phyloP scores from a whole-genome alignment of 768 basidiomycete species.

The Auricularia sp. region DNA sequence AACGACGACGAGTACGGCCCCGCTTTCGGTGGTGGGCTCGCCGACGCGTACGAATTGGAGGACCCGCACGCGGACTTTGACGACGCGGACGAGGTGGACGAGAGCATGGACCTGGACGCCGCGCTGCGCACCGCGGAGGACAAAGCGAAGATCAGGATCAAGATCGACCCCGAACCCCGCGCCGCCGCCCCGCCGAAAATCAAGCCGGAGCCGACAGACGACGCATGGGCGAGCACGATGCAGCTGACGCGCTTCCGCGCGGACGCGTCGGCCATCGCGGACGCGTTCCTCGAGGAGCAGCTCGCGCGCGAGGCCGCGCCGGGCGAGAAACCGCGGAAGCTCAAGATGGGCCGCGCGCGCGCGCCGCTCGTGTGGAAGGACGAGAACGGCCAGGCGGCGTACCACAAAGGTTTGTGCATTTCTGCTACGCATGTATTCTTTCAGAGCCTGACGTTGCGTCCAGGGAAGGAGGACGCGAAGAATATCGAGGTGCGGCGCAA shows the following conservation, averaged over 20 bases:
- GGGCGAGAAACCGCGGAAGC: neutral
- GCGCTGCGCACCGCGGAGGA: constrained; percentile 2
- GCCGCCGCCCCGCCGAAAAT: neutral
- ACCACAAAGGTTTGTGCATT: neutral
- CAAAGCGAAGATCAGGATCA: constrained; percentile 1
- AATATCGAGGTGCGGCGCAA: constrained; percentile 6
- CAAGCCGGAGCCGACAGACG: constrained; percentile 1
- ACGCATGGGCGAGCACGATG: constrained; percentile 1
- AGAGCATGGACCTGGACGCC: constrained; percentile 6
- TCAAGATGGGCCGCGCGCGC: constrained; percentile 1
- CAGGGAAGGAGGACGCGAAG: constrained; percentile 5
- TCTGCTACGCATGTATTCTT: neutral
- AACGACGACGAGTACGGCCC: neutral
- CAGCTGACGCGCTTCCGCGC: constrained; percentile 7
- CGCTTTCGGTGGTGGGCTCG: neutral
- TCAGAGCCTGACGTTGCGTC: too few species aligned
- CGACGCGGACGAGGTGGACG: constrained; percentile 4
- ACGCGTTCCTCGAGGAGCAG: constrained; percentile 1
- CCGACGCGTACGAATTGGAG: neutral
- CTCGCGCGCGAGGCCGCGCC: too few species aligned
- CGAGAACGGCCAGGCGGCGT: neutral
- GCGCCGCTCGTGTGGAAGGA: neutral
- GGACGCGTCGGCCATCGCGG: constrained; percentile 5
- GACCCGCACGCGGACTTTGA: neutral
- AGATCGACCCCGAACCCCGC: neutral